Evolutionary conservation across 2,329 filamentous ascomycete species (phyloP), one percentile per base, ranked within the genome.

Genomic region (Colletotrichum lupini): DNA sequence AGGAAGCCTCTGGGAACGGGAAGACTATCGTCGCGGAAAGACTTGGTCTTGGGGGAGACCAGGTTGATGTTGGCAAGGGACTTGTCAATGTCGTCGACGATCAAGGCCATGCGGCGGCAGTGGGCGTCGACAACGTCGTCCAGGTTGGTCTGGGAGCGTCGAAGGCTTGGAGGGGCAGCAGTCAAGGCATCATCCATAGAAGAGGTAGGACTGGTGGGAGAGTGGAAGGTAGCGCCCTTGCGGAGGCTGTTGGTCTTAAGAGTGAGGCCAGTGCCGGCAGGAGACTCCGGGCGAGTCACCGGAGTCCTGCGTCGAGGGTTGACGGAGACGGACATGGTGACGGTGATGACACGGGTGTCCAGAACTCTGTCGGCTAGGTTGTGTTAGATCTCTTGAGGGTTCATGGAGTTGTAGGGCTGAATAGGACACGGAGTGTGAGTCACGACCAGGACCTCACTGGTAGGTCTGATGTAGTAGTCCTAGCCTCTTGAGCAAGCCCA

Each of bases 121-220:
- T 92, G 89, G 75, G 92, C 90, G 79, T 91, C 91, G 81, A 94
- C 88, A 68, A 93, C 90, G 88, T 93, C 92, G 83, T 94, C 92
- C 73, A 94, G 84, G 76, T 85, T 89, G 65, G 92, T 93, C 77
- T 93, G 91, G 62, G 93, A 92, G 73, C 93, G 92, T 77, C 89
- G 88, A 78, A 93, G 87, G n/a, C 87, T 80, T 55, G 84, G 83
- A 69, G 89, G 89, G 72, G 89, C 86, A 28, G 46, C 37, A 67
- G 81, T 81, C 77, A 89, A 88, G 69, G 80, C 76, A 42, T 83
- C 80, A 71, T 84, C 84, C 73, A 83, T 80, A 62, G 81, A 80
- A 73, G 85, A 75, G 32, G 76, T 73, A 61, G 80, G 76, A 76
- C 79, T 78, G 81, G 78, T 81, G 82, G 62, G 81, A 81, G 88